These are phyloP conservation scores for Sporisorium sorghi DNA, from an alignment of 1,284 basidiomycete species.

Conservation along the genomic window DNA sequence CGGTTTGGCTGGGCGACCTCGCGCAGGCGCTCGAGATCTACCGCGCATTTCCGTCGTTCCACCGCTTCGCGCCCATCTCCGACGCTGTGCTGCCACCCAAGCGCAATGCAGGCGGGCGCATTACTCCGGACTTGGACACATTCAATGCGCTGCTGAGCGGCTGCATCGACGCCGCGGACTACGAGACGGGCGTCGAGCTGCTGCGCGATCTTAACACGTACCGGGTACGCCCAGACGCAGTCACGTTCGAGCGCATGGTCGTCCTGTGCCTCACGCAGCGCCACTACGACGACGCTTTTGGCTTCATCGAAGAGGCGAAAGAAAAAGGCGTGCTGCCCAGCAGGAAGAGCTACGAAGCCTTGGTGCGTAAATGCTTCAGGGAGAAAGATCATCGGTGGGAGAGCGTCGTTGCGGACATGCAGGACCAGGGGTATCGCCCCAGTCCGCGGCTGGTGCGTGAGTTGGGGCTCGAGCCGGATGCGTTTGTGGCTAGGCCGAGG, in stretches of 20 bases:
- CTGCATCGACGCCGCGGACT: conserved; percentile 42
- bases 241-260: conserved; percentile 57
- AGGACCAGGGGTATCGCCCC: conserved; percentile 38
- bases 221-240: conserved; percentile 21
- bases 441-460: conserved; percentile 12
- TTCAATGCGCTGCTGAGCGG: conserved; percentile 46
- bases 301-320: conserved; percentile 57
- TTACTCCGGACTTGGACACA: conserved; percentile 35
- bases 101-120: background rate
- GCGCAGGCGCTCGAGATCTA: conserved; percentile 46
- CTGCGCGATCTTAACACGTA: conserved; percentile 34
- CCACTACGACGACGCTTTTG: conserved; percentile 57
- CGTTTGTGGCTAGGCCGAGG: background rate
- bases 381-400: conserved; percentile 52
- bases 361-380: conserved; percentile 52
- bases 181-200: conserved; percentile 33
- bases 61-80: background rate
- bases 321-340: conserved; percentile 36
- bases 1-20: conserved; percentile 30
- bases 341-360: conserved; percentile 52
- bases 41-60: conserved; percentile 16
- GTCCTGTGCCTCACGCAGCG: conserved; percentile 47
- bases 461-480: conserved; percentile 11
- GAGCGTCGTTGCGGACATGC: conserved; percentile 50
- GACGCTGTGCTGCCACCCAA: background rate